Conservation (phyloP, 1,284 basidiomycete genomes). For the Ustilago curta region DNA sequence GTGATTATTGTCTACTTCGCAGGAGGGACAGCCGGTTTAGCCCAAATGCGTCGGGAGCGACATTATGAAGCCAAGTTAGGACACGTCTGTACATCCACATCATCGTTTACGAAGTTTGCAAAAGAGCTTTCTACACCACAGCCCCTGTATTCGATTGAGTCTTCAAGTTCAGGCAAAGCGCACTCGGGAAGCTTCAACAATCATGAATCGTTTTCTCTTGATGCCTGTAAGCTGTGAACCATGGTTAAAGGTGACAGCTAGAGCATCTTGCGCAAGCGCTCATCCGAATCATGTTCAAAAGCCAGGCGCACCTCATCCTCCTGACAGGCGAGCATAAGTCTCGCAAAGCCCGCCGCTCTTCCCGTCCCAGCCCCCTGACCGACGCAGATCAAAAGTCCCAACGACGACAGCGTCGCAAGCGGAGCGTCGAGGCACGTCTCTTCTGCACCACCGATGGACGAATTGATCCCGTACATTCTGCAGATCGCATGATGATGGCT, state of each 20-base stretch:
- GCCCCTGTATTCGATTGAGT: neutral
- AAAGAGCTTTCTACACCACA: too few relatives aligned
- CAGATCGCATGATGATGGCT: slow-evolving; percentile 56
- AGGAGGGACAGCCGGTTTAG: slow-evolving; percentile 26
- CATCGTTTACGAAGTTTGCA: too few relatives aligned
- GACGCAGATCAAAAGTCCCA: slow-evolving; percentile 62
- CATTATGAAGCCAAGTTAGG: neutral
- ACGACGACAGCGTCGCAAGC: slow-evolving; percentile 47
- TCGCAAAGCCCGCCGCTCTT: slow-evolving; percentile 53
- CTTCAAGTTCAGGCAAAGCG: neutral
- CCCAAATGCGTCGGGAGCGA: neutral
- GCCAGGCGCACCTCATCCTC: slow-evolving; percentile 66
- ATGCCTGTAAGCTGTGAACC: too few relatives aligned
- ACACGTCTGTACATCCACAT: neutral
- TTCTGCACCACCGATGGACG: neutral
- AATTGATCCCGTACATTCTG: slow-evolving; percentile 46
- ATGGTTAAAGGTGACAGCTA: slow-evolving; percentile 5
- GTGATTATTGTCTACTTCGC: slow-evolving; percentile 60
- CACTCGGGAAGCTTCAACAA: too few relatives aligned
- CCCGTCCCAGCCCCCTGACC: slow-evolving; percentile 61
- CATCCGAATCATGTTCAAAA: slow-evolving; percentile 55
- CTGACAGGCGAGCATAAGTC: slow-evolving; percentile 58
- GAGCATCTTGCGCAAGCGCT: slow-evolving; percentile 54
- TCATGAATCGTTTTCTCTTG: too few relatives aligned
- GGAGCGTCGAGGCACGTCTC: slow-evolving; percentile 35